phyloP scores from a whole-genome alignment of 306 rosid species.

The Corylus heterophylla region DNA sequence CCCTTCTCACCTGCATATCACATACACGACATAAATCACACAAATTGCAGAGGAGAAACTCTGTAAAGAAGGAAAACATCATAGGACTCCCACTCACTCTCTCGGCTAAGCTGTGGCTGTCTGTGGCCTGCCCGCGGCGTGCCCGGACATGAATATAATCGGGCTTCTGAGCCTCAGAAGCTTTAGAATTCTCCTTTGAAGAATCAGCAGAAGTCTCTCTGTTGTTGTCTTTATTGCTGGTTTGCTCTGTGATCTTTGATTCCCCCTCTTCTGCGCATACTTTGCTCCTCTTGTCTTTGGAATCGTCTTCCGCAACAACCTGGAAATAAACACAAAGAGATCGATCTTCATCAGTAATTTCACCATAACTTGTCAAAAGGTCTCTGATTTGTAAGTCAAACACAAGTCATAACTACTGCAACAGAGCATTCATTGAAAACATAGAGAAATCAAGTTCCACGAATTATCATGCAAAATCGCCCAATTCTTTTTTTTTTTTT shows the following conservation, averaged over 20 bases:
- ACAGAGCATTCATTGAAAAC: background rate
- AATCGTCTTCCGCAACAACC: slow-evolving; percentile 51
- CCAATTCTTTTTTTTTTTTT: background rate
- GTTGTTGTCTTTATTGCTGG: slow-evolving; percentile 37
- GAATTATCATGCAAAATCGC: background rate
- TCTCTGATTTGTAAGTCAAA: background rate
- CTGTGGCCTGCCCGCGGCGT: slow-evolving; percentile 95
- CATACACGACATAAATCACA: background rate
- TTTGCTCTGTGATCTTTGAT: slow-evolving; percentile 60
- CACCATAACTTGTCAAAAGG: background rate
- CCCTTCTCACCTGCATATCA: slow-evolving; percentile 78
- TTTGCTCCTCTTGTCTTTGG: slow-evolving; percentile 59
- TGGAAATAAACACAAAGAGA: slow-evolving; percentile 23
- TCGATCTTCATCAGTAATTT: background rate
- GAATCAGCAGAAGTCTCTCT: slow-evolving; percentile 55
- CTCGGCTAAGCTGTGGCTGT: slow-evolving; percentile 95
- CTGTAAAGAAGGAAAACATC: background rate
- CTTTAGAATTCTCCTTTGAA: slow-evolving; percentile 77
- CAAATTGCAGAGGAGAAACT: background rate
- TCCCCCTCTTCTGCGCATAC: slow-evolving; percentile 60
- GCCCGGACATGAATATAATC: slow-evolving; percentile 95
- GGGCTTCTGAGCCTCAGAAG: slow-evolving; percentile 70
- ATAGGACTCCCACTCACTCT: slow-evolving; percentile 52
- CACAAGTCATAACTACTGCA: background rate
- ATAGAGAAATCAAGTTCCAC: slow-evolving; percentile 1